Percentiles rank a stretch among this genome's conserved stretches.
Evolutionary conservation across 345 rosid genomes (phyloP).

Genomic region (Euphorbia pulcherrima): DNA sequence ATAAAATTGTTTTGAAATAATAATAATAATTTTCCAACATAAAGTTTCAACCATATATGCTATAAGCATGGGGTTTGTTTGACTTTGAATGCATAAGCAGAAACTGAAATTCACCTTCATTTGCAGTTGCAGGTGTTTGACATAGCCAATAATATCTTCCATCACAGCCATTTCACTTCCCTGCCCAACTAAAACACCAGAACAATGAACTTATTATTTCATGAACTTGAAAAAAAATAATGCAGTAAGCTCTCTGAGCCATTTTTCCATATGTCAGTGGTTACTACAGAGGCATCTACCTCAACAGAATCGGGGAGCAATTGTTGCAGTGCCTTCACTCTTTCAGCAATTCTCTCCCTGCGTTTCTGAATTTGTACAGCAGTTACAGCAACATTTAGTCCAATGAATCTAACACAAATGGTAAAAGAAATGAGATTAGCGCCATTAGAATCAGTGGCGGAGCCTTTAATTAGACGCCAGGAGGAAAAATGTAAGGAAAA

Average conservation of each 20-base stretch:
- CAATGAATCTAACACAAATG: neutral
- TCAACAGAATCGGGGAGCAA: conserved; percentile 43
- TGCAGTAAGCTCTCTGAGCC: neutral
- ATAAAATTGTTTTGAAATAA: too few relatives aligned
- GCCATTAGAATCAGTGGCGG: too few relatives aligned
- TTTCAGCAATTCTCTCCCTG: conserved; percentile 35
- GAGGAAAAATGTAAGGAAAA: too few relatives aligned
- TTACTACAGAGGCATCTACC: conserved; percentile 22
- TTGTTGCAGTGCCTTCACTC: conserved; percentile 40
- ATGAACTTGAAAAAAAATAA: neutral
- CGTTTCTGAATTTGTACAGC: conserved; percentile 33
- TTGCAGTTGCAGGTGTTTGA: conserved; percentile 58
- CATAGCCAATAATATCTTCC: conserved; percentile 39
- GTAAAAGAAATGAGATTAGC: neutral
- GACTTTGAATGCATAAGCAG: neutral
- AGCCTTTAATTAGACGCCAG: too few relatives aligned
- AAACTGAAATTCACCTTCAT: conserved; percentile 39
- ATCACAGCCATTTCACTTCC: conserved; percentile 30
- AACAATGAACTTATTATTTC: neutral
- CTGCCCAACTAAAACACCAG: conserved; percentile 24
- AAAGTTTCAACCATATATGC: neutral
- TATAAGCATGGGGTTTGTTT: neutral
- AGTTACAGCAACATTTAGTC: conserved; percentile 5
- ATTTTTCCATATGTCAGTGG: neutral
- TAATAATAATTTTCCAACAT: too few relatives aligned